Percentiles rank a stretch among this genome's conserved stretches.
These are phyloP conservation scores for Neurospora cerealis DNA, from an alignment of 495 filamentous ascomycete genomes.

Conservation along the genomic window DNA sequence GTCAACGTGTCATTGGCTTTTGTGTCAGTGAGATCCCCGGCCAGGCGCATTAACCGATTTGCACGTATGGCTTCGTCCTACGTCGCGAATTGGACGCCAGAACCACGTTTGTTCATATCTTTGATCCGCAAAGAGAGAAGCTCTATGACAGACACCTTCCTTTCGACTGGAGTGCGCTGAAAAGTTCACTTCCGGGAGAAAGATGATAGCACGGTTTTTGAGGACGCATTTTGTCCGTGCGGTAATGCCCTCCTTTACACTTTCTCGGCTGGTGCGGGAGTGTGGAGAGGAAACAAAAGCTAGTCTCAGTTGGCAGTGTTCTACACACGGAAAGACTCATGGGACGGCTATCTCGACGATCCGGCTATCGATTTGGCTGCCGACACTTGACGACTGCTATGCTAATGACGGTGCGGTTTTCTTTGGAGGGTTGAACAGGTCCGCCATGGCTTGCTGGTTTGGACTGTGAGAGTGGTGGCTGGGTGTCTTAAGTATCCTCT, in stretches of 20 bases:
- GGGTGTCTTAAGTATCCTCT: constrained; percentile 3
- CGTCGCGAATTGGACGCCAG: constrained; percentile 54
- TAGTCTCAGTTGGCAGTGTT: constrained; percentile 71
- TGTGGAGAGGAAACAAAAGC: constrained; percentile 79
- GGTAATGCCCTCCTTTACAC: constrained; percentile 45
- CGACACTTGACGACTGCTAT: constrained; percentile 26
- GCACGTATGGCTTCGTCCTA: constrained; percentile 40
- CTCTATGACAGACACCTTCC: constrained; percentile 24
- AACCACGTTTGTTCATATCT: constrained; percentile 19
- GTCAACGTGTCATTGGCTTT: constrained; percentile 27
- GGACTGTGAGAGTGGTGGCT: background rate
- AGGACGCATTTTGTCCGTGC: constrained; percentile 74
- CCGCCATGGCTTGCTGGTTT: constrained; percentile 1
- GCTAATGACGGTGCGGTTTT: constrained; percentile 28
- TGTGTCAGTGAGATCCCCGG: constrained; percentile 33
- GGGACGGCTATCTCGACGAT: constrained; percentile 14
- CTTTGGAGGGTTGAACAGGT: constrained; percentile 1
- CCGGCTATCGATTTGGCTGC: constrained; percentile 25
- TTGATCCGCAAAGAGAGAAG: background rate
- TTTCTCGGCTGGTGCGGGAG: constrained; percentile 13
- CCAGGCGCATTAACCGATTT: constrained; percentile 66
- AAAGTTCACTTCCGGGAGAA: constrained; percentile 27
- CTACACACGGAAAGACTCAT: constrained; percentile 54
- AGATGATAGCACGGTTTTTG: constrained; percentile 65
- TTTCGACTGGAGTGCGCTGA: constrained; percentile 19